These are phyloP conservation scores for Tardiomyces digboiensis DNA, from an alignment of 1,139 yeast genomes.

Conservation along the genomic window DNA sequence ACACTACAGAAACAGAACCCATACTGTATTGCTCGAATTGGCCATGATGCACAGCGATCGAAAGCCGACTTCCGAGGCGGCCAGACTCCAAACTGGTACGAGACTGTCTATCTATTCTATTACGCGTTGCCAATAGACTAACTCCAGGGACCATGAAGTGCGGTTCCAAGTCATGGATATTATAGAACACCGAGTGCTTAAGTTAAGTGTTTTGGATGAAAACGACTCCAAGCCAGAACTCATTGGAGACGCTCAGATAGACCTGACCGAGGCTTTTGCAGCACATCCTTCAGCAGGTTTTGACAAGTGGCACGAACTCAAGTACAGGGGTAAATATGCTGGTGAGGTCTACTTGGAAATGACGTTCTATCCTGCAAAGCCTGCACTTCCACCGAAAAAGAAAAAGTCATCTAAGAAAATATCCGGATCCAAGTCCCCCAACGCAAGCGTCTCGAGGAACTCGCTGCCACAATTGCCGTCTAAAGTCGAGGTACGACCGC, in stretches of 20 bases:
- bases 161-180: slow-evolving; percentile 51
- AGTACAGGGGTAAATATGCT: slow-evolving; percentile 64
- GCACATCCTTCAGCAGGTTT: slow-evolving; percentile 63
- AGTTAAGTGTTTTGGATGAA: slow-evolving; percentile 76
- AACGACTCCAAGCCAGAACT: slow-evolving; percentile 80
- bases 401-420: slow-evolving; percentile 2
- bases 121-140: background rate
- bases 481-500: background rate
- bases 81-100: slow-evolving; percentile 71
- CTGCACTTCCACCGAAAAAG: slow-evolving; percentile 16
- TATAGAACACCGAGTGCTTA: slow-evolving; percentile 40
- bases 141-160: slow-evolving; percentile 45
- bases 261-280: slow-evolving; percentile 56
- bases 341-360: slow-evolving; percentile 86
- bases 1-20: slow-evolving; percentile 87
- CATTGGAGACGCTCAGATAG: slow-evolving; percentile 75
- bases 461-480: background rate
- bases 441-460: background rate
- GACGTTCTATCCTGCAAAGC: slow-evolving; percentile 75
- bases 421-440: background rate
- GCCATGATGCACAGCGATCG: slow-evolving; percentile 72
- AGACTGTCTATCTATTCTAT: background rate
- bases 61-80: slow-evolving; percentile 75
- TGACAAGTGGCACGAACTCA: slow-evolving; percentile 77
- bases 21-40: slow-evolving; percentile 69